These are phyloP conservation scores for Hypomontagnella monticulosa DNA, from an alignment of 495 filamentous ascomycete genomes.

Conservation along the genomic window DNA sequence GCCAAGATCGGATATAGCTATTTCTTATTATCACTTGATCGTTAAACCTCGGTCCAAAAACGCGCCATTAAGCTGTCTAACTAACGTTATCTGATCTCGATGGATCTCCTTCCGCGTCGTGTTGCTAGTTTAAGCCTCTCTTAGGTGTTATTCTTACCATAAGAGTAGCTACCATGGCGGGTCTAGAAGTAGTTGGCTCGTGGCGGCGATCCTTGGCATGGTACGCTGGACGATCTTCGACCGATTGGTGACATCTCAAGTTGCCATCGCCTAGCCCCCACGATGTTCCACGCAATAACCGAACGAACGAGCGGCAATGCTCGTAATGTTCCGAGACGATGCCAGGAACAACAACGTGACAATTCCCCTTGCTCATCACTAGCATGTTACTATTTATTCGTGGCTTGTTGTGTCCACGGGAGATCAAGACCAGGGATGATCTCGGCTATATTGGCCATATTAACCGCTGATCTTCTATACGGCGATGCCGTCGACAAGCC, in stretches of 20 bases:
- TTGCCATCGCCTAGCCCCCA: conserved; percentile 10
- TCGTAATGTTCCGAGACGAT: background rate
- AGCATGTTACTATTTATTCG: conserved; percentile 12
- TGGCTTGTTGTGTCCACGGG: conserved; percentile 13
- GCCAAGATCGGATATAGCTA: conserved; percentile 11
- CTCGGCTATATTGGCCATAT: conserved; percentile 42
- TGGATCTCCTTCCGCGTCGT: background rate
- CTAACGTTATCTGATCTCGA: background rate
- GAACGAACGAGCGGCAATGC: conserved; percentile 8
- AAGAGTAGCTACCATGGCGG: background rate
- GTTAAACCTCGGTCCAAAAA: conserved; percentile 4
- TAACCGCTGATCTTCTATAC: conserved; percentile 32
- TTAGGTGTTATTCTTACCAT: conserved; percentile 1
- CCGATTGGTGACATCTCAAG: background rate
- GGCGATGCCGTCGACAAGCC: conserved; percentile 1
- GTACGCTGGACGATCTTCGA: conserved; percentile 1
- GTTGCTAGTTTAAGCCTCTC: background rate
- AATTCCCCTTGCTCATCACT: conserved; percentile 1
- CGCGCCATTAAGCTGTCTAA: background rate
- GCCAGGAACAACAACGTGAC: conserved; percentile 17
- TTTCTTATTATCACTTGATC: conserved; percentile 21
- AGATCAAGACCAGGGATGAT: conserved; percentile 21
- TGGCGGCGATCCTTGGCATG: background rate
- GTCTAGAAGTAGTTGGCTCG: background rate
- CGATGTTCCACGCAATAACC: conserved; percentile 2